These are phyloP conservation scores for Saraca asoca DNA, from an alignment of 331 rosid species.

Conservation along the genomic window DNA sequence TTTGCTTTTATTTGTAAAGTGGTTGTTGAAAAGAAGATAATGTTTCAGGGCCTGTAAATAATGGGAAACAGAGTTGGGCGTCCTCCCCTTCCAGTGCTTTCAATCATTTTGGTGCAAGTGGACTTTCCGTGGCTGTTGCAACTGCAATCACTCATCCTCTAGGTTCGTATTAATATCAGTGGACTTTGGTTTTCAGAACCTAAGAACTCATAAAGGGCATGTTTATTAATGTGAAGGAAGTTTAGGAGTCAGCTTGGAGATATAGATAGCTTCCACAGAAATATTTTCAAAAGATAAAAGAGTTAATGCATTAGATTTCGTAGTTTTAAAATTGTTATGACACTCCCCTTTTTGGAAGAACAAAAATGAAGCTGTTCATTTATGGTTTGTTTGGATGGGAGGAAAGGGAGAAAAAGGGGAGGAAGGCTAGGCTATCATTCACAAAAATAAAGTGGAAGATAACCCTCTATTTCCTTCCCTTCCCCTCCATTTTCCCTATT, in stretches of 20 bases:
- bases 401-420: too few species aligned
- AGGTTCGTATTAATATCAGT: constrained; percentile 46
- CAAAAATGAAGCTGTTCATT: background rate
- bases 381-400: too few species aligned
- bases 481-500: too few species aligned
- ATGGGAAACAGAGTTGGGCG: constrained; percentile 58
- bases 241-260: background rate
- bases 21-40: constrained; percentile 11
- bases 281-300: background rate
- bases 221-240: background rate
- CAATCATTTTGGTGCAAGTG: constrained; percentile 80
- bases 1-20: background rate
- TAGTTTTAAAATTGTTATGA: constrained; percentile 15
- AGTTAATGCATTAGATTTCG: background rate
- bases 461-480: too few species aligned
- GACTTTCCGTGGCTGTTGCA: constrained; percentile 80
- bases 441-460: too few species aligned
- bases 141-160: constrained; percentile 81
- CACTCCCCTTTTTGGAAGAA: background rate
- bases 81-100: constrained; percentile 59
- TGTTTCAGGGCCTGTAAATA: constrained; percentile 43
- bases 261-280: background rate
- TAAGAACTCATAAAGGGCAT: background rate
- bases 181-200: background rate
- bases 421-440: too few species aligned